Evolutionary conservation across 805 yeast species (phyloP).

Genomic region (Candida qinlingensis): DNA sequence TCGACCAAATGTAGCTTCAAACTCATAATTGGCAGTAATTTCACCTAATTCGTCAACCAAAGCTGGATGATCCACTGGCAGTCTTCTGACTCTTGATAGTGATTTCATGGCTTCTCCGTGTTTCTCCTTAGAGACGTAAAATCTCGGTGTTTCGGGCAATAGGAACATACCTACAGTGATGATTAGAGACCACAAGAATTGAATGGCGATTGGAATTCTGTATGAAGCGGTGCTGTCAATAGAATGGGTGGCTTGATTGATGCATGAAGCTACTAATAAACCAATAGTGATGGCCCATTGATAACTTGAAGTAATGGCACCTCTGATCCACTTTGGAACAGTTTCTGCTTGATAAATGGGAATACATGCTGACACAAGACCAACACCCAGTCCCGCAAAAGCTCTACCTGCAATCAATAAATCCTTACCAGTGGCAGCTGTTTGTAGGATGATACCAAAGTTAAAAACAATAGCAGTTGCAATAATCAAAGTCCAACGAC

Average conservation of each 20-base stretch:
- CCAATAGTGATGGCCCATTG: slow-evolving; percentile 76
- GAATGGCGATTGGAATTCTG: slow-evolving; percentile 70
- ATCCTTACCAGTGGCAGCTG: slow-evolving; percentile 39
- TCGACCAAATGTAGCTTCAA: slow-evolving; percentile 31
- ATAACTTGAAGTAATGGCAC: slow-evolving; percentile 69
- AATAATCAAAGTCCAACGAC: slow-evolving; percentile 43
- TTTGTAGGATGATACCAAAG: slow-evolving; percentile 48
- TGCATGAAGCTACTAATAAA: slow-evolving; percentile 59
- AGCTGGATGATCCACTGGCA: slow-evolving; percentile 39
- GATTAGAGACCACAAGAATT: slow-evolving; percentile 63
- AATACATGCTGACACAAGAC: slow-evolving; percentile 64
- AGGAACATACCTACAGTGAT: slow-evolving; percentile 57
- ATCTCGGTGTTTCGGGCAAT: slow-evolving; percentile 78
- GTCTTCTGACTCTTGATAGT: slow-evolving; percentile 49
- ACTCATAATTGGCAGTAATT: slow-evolving; percentile 43
- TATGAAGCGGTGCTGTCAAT: slow-evolving; percentile 52
- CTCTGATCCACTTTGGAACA: slow-evolving; percentile 73
- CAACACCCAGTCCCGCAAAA: slow-evolving; percentile 70
- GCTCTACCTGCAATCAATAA: slow-evolving; percentile 63
- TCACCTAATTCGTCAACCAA: slow-evolving; percentile 41
- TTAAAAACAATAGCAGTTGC: slow-evolving; percentile 43
- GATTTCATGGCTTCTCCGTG: slow-evolving; percentile 53
- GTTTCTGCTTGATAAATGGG: slow-evolving; percentile 79
- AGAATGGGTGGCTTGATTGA: slow-evolving; percentile 61
- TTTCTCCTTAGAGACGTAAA: slow-evolving; percentile 50